Evolutionary conservation across 257 asterid genomes (phyloP), one percentile per base, ranked within the genome.

Genomic region (Rhazya stricta): DNA sequence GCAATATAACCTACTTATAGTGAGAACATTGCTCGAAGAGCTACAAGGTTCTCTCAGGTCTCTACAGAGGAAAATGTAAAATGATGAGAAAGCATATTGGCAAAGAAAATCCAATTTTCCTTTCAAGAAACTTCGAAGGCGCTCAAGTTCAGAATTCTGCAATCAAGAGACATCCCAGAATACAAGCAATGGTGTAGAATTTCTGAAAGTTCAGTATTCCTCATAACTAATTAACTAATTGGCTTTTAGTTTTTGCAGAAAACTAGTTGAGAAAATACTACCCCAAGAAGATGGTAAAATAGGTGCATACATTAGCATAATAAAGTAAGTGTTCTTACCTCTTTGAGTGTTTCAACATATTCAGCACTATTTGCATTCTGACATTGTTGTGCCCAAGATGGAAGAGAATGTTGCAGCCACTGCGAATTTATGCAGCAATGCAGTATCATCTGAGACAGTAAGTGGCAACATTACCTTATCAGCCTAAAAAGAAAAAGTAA

Each of bases 301-400:
- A 29, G 46, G 67, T 37, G 43, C 18, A 62, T 37, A 71, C 53
- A 61, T n/a, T 25, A 56, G 70, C 29, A 68, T 43, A 48, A 37
- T 7, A 50, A 51, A 48, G 36, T 6, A 23, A 34, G 43, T 66
- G 43, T 29, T 74, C 71, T 54, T 86, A 95, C 99, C 96, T 92
- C 99, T 88, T 91, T 95, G 73, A 92, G 87, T 78, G 85, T 69
- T 82, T 95, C 97, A 80, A 91, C 65, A 67, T 84, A 79, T 81
- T 92, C 98, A 46, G 99, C 99, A 80, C 85, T 91, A 78, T 80
- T 74, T 56, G 96, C 98, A 75, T 82, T 85, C 79, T 81, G 86
- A 78, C 99, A 92, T 72, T 76, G 80, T 77, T 91, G 90, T 76
- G 82, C 86, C 99, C 99, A 95, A 76, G 91, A 74, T 78, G 82